Evolutionary conservation across 208 protist genomes (phyloP).

Genomic region (Crithidia thermophila): DNA sequence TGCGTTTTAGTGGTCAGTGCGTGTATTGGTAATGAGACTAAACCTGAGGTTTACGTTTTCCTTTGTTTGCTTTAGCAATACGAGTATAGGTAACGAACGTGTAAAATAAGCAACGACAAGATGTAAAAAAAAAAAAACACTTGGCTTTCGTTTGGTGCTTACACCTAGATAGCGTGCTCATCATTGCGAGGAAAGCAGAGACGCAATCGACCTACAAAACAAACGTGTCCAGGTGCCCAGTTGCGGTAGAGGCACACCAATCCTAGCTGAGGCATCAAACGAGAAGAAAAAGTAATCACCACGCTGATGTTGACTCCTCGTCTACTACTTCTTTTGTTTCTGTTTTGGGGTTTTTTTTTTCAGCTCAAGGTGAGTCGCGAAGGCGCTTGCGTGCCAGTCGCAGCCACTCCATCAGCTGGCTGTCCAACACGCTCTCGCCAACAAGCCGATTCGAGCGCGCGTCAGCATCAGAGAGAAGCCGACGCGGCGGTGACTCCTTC

Average conservation of each 20-base stretch:
- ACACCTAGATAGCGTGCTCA: no score
- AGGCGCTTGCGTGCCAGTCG: constrained; percentile 47
- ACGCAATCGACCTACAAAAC: no score
- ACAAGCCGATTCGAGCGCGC: constrained; percentile 22
- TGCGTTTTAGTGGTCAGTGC: no score
- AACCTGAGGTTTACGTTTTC: no score
- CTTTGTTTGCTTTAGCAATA: background rate
- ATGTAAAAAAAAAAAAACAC: background rate
- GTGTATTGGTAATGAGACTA: no score
- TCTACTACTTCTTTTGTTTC: background rate
- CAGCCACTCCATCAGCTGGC: constrained; percentile 63
- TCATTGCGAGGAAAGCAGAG: no score
- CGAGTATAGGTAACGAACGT: no score
- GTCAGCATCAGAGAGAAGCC: constrained; percentile 9
- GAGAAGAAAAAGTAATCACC: no score
- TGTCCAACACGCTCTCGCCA: constrained; percentile 39
- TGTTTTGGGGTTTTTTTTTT: background rate
- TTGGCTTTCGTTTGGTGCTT: background rate
- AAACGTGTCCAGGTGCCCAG: no score
- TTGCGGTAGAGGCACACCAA: no score
- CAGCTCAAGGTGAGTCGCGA: constrained; percentile 29
- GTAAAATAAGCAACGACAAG: background rate
- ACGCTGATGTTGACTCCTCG: no score
- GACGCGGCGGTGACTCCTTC: background rate
- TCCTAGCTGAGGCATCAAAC: no score